Evolutionary conservation across 331 rosid genomes (phyloP), one percentile per base, ranked within the genome.

Genomic region (Phaseolus coccineus): DNA sequence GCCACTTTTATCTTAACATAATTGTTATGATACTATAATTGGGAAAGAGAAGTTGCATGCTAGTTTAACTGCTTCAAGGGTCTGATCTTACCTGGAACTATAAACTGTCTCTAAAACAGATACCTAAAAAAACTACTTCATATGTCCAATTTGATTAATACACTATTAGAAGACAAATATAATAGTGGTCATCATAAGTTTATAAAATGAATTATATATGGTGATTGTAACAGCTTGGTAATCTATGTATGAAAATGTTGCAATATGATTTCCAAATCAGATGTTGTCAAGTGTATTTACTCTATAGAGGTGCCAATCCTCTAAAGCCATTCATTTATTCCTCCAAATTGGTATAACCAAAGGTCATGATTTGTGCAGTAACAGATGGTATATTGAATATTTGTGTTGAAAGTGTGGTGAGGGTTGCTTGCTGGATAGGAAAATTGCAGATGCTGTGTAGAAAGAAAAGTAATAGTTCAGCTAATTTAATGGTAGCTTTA

Each of bases 401-500:
- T n/a, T 46, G 22, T 50, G 27, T 39, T 28, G 16, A 33, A 63
- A 63, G 46, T 33, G 69, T 33, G 46, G 1, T 33, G 13, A 33
- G 35, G n/a, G 44, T 39, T 39, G 10, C 22, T 59, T 37, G 0
- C 13, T 1, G n/a, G 39, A 39, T 16, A 63, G 50, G 66, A 59
- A 22, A 55, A 73, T 27, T 58, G 58, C 9, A 42, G 22, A 31
- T 48, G 31, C 25, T 37, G 15, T 35, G 64, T 9, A 65, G 65
- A 65, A 53, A 66, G 75, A 65, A 53, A 53, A 68, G 3, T 39
- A 37, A 28, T 31, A 5, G 44, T 61, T 33, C 71, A 58, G n/a
- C 70, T 79, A 71, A 8, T 80, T 80, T 72, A 51, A 62, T 51
- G 59, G 65, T 61, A 62, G 70, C 79, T 78, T 87, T 85, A 78